phyloP scores from a whole-genome alignment of 1,284 basidiomycete genomes.

The Ceratobasidium sp. region DNA sequence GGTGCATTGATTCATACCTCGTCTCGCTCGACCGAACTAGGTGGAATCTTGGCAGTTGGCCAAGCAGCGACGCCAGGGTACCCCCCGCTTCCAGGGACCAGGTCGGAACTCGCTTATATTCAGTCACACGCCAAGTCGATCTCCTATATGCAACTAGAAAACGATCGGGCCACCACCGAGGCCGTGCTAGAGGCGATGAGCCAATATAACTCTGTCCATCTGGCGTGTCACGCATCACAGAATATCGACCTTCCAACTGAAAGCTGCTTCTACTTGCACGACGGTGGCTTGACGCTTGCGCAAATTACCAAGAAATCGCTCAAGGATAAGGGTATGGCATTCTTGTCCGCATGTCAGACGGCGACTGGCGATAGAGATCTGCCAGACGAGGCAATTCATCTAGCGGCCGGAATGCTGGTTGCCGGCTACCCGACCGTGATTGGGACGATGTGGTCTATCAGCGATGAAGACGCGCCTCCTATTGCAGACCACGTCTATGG shows the following conservation, averaged over 20 bases:
- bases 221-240: conserved; percentile 16
- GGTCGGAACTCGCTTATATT: not conserved
- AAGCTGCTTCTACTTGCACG: not conserved
- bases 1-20: not conserved
- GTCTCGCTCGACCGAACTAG: not conserved
- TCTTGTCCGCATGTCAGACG: not conserved
- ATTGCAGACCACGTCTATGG: conserved; percentile 7
- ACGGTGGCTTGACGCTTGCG: not conserved
- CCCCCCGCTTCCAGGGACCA: not conserved
- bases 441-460: conserved; percentile 8
- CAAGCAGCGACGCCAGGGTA: not conserved
- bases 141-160: not conserved
- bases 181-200: not conserved
- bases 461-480: not conserved
- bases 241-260: not conserved
- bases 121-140: not conserved
- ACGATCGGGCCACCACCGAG: not conserved
- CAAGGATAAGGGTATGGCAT: not conserved
- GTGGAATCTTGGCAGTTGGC: not conserved
- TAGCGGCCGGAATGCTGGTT: conserved; percentile 46
- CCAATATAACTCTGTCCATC: conserved; percentile 17
- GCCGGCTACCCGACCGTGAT: conserved; percentile 40
- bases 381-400: conserved; percentile 43
- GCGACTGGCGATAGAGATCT: conserved; percentile 26
- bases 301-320: not conserved